A percentile compares a stretch with the other conserved stretches of the same genome.
phyloP scores from a whole-genome alignment of 208 protist species.

The Leishmania turanica region DNA sequence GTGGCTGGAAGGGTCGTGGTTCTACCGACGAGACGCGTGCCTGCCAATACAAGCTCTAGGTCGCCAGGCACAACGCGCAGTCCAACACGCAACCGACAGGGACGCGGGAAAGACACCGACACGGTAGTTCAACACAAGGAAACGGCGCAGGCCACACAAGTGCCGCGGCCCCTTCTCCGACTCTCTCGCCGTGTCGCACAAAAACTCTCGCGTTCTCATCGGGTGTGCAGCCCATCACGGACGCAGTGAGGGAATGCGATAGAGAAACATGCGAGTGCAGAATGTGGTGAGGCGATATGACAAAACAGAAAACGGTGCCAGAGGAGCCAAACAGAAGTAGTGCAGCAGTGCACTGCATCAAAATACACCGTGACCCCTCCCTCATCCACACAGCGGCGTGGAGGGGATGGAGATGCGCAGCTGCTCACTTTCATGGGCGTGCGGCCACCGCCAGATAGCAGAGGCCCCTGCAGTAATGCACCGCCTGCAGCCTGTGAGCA shows the following conservation, averaged over 20 bases:
- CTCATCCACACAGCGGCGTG: background rate
- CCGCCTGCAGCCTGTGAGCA: background rate
- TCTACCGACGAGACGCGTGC: background rate
- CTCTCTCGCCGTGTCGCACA: background rate
- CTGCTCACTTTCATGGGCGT: background rate
- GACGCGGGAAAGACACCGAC: background rate
- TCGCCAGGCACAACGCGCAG: background rate
- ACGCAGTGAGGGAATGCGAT: background rate
- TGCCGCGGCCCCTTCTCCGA: background rate
- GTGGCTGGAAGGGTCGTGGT: background rate
- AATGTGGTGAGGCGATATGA: background rate
- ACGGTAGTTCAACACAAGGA: background rate
- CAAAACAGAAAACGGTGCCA: background rate
- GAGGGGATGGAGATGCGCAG: background rate
- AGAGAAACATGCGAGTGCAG: background rate
- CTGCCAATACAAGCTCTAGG: background rate
- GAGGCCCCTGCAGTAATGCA: background rate
- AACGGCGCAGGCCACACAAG: background rate
- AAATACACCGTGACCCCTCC: background rate
- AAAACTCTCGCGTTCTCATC: too few species aligned
- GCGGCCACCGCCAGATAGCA: background rate
- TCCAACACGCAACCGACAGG: background rate
- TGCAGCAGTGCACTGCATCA: background rate
- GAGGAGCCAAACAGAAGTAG: background rate
- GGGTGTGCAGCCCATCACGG: background rate